Conservation (phyloP, 768 basidiomycete genomes). For the Leucocoprinus leucothites region DNA sequence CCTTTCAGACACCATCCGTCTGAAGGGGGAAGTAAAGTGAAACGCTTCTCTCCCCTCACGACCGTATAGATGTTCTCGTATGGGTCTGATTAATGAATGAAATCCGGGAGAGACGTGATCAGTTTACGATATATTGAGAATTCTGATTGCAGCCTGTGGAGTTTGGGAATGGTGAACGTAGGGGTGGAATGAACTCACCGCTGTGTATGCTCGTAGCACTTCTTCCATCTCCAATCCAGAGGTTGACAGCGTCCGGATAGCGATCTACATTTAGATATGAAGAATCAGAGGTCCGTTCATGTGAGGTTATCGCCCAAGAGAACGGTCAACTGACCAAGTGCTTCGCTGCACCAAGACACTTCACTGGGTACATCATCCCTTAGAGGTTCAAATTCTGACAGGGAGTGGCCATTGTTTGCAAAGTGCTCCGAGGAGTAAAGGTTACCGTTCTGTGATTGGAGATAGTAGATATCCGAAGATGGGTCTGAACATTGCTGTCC, state of each 20-base stretch:
- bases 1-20: constrained; percentile 84
- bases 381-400: constrained; percentile 62
- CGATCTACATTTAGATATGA: constrained; percentile 33
- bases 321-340: constrained; percentile 55
- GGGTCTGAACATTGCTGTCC: not conserved
- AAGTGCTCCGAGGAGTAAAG: constrained; percentile 46
- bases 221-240: constrained; percentile 83
- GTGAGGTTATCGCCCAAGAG: not conserved
- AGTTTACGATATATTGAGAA: not conserved
- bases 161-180: not conserved
- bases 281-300: not conserved
- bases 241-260: constrained; percentile 83
- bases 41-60: constrained; percentile 79
- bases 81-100: constrained; percentile 48
- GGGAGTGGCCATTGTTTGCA: constrained; percentile 20
- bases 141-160: not conserved
- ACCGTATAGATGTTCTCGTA: constrained; percentile 95
- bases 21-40: constrained; percentile 85
- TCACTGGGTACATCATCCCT: constrained; percentile 66
- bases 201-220: constrained; percentile 87
- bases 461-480: constrained; percentile 51
- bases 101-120: not conserved
- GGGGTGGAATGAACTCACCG: constrained; percentile 41
- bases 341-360: constrained; percentile 73
- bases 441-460: constrained; percentile 94